Conservation (phyloP, 2,329 filamentous ascomycete genomes). For the Sporothrix pallida region DNA sequence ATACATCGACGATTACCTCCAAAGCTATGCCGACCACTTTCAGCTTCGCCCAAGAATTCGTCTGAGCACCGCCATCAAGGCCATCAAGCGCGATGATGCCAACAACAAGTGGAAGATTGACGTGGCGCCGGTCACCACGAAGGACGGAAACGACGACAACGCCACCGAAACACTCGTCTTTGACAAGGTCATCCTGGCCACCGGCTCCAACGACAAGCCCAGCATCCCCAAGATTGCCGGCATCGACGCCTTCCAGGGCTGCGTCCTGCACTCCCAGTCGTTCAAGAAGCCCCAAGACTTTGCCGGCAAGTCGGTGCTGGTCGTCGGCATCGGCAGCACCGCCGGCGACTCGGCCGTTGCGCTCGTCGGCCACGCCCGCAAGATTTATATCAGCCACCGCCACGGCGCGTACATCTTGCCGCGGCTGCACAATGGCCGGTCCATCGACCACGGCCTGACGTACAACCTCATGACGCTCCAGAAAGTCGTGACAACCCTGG, state of each 20-base stretch:
- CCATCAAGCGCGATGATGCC: constrained; percentile 17
- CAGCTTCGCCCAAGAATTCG: constrained; percentile 1
- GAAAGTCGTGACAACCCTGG: constrained; percentile 39
- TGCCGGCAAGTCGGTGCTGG: constrained; percentile 4
- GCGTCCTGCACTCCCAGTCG: neutral
- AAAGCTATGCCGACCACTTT: constrained; percentile 19
- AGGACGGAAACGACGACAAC: neutral
- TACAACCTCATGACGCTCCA: constrained; percentile 23
- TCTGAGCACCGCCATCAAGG: neutral
- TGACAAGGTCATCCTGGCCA: constrained; percentile 8
- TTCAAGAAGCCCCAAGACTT: constrained; percentile 16
- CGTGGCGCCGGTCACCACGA: neutral
- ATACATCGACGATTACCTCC: constrained; percentile 20
- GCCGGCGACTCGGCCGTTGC: constrained; percentile 4
- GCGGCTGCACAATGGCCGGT: constrained; percentile 15
- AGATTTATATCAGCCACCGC: neutral
- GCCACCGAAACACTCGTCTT: neutral
- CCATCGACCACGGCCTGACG: constrained; percentile 27
- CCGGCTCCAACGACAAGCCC: neutral
- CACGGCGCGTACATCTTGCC: constrained; percentile 20
- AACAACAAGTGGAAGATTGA: constrained; percentile 13
- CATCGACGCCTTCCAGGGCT: neutral
- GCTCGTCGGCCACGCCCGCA: constrained; percentile 6
- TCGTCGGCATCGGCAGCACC: constrained; percentile 11
- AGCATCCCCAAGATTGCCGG: constrained; percentile 11